Conservation (phyloP, 2,329 filamentous ascomycete genomes). For the Ceratocystis colombiana region DNA sequence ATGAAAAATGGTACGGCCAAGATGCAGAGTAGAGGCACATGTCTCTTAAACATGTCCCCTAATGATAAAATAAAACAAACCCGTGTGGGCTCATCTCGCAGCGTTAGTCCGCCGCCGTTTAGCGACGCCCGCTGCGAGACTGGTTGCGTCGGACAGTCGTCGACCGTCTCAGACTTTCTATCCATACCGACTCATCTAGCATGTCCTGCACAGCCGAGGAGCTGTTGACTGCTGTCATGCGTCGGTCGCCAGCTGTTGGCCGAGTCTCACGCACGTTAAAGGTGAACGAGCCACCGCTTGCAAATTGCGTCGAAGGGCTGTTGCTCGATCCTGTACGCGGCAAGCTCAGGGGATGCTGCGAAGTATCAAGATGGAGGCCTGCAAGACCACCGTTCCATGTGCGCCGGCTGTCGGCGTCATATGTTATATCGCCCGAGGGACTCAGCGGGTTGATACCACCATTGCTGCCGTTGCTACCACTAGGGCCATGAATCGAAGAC, state of each 20-base stretch:
- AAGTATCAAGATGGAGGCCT: constrained; percentile 33
- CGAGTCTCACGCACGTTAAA: constrained; percentile 46
- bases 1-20: constrained; percentile 7
- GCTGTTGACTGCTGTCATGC: constrained; percentile 24
- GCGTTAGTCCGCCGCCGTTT: not conserved
- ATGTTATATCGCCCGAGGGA: constrained; percentile 28
- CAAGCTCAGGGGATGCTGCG: constrained; percentile 44
- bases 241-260: constrained; percentile 25
- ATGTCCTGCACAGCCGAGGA: constrained; percentile 56
- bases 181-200: constrained; percentile 83
- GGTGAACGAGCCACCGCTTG: constrained; percentile 45
- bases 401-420: constrained; percentile 32
- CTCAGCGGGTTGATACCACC: constrained; percentile 18
- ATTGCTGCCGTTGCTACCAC: not conserved
- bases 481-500: constrained; percentile 19
- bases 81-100: not conserved
- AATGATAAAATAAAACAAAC: constrained; percentile 14
- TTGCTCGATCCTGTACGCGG: constrained; percentile 34
- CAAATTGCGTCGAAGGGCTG: constrained; percentile 34
- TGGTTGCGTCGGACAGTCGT: constrained; percentile 52
- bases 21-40: not conserved
- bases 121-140: constrained; percentile 2
- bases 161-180: constrained; percentile 80
- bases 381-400: constrained; percentile 35
- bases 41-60: not conserved